These are phyloP conservation scores for Annona squamosa DNA, from an alignment of 164 flowering plant genomes.

Conservation along the genomic window DNA sequence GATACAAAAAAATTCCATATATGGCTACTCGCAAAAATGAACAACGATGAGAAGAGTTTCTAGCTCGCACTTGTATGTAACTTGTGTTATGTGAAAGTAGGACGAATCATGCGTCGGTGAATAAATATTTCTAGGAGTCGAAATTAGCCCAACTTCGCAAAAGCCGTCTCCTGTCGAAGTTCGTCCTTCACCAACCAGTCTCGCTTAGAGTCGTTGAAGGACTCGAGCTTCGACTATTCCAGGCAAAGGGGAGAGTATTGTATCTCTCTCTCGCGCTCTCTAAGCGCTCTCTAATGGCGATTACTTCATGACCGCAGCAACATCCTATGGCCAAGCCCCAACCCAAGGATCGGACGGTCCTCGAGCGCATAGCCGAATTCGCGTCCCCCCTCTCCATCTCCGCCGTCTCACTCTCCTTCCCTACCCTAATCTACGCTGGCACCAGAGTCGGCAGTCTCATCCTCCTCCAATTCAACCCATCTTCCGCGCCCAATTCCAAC, in stretches of 20 bases:
- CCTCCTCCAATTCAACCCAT: slow-evolving; percentile 32
- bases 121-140: no score
- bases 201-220: no score
- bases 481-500: slow-evolving; percentile 1
- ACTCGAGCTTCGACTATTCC: no score
- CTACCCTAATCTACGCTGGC: slow-evolving; percentile 58
- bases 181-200: no score
- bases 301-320: not conserved
- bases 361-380: slow-evolving; percentile 45
- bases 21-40: no score
- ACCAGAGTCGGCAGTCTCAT: slow-evolving; percentile 49
- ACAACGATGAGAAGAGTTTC: no score
- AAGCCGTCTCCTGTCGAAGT: no score
- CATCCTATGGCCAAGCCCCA: slow-evolving; percentile 10
- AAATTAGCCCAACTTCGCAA: no score
- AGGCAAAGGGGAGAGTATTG: not conserved
- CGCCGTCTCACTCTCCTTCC: slow-evolving; percentile 30
- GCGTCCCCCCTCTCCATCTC: slow-evolving; percentile 20
- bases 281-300: not conserved
- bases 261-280: not conserved
- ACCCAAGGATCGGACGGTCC: slow-evolving; percentile 37
- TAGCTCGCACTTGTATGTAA: no score
- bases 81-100: no score
- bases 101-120: no score
- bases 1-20: no score